Percentiles rank a stretch among this genome's conserved stretches.
Evolutionary conservation across 2,329 filamentous ascomycete genomes (phyloP).

Genomic region (Aureobasidium sp.): DNA sequence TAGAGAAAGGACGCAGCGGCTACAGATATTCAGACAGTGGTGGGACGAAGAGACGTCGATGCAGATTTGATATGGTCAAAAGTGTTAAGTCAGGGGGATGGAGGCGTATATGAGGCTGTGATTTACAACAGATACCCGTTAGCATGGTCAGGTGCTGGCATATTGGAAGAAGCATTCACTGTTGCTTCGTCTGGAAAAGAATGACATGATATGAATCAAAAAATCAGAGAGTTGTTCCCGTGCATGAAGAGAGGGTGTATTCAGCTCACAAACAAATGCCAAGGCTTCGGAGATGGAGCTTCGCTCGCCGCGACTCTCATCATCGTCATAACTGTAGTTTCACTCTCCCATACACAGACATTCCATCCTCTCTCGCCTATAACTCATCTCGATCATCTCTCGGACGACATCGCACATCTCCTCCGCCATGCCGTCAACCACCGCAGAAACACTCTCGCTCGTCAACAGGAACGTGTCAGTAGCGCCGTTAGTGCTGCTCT

Average conservation of each 20-base stretch:
- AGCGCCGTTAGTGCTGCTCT: slow-evolving; percentile 94
- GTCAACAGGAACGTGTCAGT: slow-evolving; percentile 94
- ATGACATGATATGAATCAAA: not conserved
- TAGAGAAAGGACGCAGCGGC: slow-evolving; percentile 37
- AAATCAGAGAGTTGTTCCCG: not conserved
- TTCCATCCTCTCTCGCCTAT: not conserved
- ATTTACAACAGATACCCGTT: not conserved
- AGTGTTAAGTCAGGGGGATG: not conserved
- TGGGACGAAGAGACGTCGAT: slow-evolving; percentile 41
- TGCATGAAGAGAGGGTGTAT: not conserved
- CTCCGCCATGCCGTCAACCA: slow-evolving; percentile 80
- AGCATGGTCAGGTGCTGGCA: not conserved
- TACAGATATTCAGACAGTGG: slow-evolving; percentile 44
- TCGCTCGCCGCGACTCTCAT: not conserved
- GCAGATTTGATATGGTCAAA: not conserved
- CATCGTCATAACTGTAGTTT: not conserved
- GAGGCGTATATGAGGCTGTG: not conserved
- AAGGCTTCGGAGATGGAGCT: slow-evolving; percentile 2
- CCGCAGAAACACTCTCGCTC: slow-evolving; percentile 90
- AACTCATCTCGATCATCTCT: not conserved
- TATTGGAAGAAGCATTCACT: not conserved
- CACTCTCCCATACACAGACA: not conserved
- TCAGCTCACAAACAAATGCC: not conserved
- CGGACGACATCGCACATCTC: not conserved
- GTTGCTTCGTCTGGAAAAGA: not conserved